Evolutionary conservation across 1,284 basidiomycete genomes (phyloP).

Genomic region (Volvariella surrecta): DNA sequence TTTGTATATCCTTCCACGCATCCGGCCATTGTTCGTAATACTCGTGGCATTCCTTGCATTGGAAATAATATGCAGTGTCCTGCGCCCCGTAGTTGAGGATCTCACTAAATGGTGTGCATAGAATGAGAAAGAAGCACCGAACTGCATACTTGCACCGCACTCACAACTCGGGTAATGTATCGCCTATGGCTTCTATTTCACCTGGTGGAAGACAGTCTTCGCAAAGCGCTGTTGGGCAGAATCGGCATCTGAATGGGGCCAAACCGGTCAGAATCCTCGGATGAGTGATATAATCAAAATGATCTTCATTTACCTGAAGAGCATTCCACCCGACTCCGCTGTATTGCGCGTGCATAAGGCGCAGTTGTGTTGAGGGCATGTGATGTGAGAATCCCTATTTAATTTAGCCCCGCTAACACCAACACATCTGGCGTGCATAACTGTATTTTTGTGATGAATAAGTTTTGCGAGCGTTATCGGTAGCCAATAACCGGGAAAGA

Average conservation of each 20-base stretch:
- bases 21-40: constrained; percentile 13
- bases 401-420: constrained; percentile 20
- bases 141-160: constrained; percentile 15
- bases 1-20: constrained; percentile 10
- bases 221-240: constrained; percentile 49
- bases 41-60: constrained; percentile 34
- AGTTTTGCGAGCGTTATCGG: neutral
- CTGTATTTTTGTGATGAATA: constrained; percentile 18
- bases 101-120: constrained; percentile 18
- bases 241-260: constrained; percentile 37
- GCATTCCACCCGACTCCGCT: constrained; percentile 37
- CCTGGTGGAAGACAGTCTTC: constrained; percentile 48
- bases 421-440: constrained; percentile 43
- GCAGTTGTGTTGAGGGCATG: constrained; percentile 46
- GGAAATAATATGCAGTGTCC: constrained; percentile 35
- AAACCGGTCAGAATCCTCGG: too few species aligned
- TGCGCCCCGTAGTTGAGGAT: constrained; percentile 29
- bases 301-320: constrained; percentile 34
- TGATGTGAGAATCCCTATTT: constrained; percentile 9
- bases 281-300: neutral
- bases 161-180: constrained; percentile 48
- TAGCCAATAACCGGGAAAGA: neutral
- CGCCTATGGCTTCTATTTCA: constrained; percentile 42
- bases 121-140: constrained; percentile 4
- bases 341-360: constrained; percentile 31